A percentile compares a stretch with the other conserved stretches of the same genome.
Conservation (phyloP, 805 yeast genomes). For the Teunomyces aglyptinius region DNA sequence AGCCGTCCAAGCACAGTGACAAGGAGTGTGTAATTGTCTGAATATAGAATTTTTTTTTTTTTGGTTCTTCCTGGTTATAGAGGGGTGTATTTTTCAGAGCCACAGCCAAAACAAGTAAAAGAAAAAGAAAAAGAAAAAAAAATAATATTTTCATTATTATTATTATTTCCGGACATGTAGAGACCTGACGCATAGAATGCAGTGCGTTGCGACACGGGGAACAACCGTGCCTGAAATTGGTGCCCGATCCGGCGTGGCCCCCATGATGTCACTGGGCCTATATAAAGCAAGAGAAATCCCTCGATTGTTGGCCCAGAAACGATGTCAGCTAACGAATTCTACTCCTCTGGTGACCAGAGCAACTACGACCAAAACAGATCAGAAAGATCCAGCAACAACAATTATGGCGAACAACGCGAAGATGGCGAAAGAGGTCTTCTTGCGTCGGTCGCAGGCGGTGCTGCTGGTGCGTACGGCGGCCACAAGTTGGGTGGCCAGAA, state of each 20-base stretch:
- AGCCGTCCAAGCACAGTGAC: conserved; percentile 7
- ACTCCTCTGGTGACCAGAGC: conserved; percentile 25
- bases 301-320: neutral
- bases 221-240: too few species aligned
- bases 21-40: conserved; percentile 2
- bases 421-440: conserved; percentile 28
- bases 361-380: conserved; percentile 10
- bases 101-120: too few species aligned
- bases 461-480: conserved; percentile 31
- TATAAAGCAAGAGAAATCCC: neutral
- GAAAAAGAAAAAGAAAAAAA: too few species aligned
- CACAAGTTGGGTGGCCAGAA: conserved; percentile 21
- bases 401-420: conserved; percentile 11
- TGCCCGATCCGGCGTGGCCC: neutral
- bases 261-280: neutral
- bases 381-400: conserved; percentile 6
- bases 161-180: too few species aligned
- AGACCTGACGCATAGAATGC: too few species aligned
- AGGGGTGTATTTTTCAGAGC: neutral
- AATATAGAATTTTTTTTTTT: too few species aligned
- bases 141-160: too few species aligned
- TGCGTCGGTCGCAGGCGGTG: conserved; percentile 27
- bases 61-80: neutral
- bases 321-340: conserved; percentile 30
- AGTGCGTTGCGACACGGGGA: too few species aligned